Base-by-base conservation (phyloP, 495 filamentous ascomycete species). In the Penicillium parvum region DNA sequence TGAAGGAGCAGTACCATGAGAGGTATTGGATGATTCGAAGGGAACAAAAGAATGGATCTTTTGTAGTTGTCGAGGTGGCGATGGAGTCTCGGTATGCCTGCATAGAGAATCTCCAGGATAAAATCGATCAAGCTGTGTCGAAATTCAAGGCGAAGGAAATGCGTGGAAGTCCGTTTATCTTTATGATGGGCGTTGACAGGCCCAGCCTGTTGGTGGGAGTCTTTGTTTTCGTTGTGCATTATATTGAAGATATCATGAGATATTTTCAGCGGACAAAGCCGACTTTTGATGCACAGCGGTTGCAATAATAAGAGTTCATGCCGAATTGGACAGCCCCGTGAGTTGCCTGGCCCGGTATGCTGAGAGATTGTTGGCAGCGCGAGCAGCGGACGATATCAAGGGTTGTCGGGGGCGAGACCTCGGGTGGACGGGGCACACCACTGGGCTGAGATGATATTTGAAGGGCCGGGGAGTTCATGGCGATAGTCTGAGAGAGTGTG, bases 291-390 rank as follows among this genome's bases (percentile, higher is more conserved):
- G 85, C 84, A 60, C 84, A 89, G 20, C 83, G 78, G 40, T 73
- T 77, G 66, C 85, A 89, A 58, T 89, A 89, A 62, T 87, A 89
- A 38, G 85, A 82, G 52, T 87, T 88, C 67, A 82, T 83, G 19
- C 83, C 82, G 49, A 87, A 83, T 36, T 77, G 76, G 5, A 89
- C 78, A 59, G 81, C 82, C 12, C 77, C 79, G 29, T 68, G 56
- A n/a, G 63, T 58, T 6, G 63, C 55, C 5, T 58, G 57, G 19
- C 57, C 50, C 10, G 66, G 63, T 10, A 74, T 36, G 33, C 68
- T 72, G 52, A 76, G 63, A 3, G 70, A 70, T 45, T 68, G 65
- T 49, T 75, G 70, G 44, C 73, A 77, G 0, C 72, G 56, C 9
- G 71, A 76, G 48, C 73, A 77, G 16, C 71, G 69, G 42, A 71